phyloP scores from a whole-genome alignment of 148 eudicot genomes.

The Fallopia convolvulus region DNA sequence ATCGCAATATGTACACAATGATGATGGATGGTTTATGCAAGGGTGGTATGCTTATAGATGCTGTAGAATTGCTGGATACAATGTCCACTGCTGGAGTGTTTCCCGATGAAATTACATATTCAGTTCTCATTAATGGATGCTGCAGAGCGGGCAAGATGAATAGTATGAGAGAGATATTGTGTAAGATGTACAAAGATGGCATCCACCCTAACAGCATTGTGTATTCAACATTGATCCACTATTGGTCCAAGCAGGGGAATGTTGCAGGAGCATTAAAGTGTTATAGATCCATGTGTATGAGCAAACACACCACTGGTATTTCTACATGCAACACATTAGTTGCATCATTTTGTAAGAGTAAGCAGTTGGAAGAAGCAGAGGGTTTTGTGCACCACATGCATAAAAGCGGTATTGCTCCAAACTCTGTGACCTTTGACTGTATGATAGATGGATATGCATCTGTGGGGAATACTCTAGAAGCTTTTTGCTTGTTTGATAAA shows the following conservation, averaged over 20 bases:
- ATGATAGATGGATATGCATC: constrained; percentile 56
- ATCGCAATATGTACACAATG: constrained; percentile 42
- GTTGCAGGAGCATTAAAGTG: constrained; percentile 42
- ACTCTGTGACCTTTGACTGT: constrained; percentile 47
- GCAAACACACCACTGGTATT: constrained; percentile 31
- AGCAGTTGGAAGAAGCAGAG: constrained; percentile 52
- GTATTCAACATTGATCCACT: constrained; percentile 51
- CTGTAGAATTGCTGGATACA: constrained; percentile 36
- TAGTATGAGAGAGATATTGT: constrained; percentile 50
- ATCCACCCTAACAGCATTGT: constrained; percentile 39
- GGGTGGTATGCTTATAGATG: constrained; percentile 43
- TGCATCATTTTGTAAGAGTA: constrained; percentile 43
- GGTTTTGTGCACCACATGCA: constrained; percentile 57
- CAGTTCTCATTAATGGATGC: constrained; percentile 70
- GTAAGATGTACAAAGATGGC: constrained; percentile 58
- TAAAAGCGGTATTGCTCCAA: constrained; percentile 40
- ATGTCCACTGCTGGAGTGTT: constrained; percentile 43
- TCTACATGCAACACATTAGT: constrained; percentile 50
- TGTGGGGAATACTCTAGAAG: constrained; percentile 42
- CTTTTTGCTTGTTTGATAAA: constrained; percentile 55
- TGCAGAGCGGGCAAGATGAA: constrained; percentile 41
- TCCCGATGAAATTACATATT: constrained; percentile 67
- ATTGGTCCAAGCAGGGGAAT: constrained; percentile 48
- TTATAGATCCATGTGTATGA: constrained; percentile 37
- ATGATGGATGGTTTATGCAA: constrained; percentile 66